Conservation (phyloP, 1,284 basidiomycete genomes). For the Trichosporon ovoides region DNA sequence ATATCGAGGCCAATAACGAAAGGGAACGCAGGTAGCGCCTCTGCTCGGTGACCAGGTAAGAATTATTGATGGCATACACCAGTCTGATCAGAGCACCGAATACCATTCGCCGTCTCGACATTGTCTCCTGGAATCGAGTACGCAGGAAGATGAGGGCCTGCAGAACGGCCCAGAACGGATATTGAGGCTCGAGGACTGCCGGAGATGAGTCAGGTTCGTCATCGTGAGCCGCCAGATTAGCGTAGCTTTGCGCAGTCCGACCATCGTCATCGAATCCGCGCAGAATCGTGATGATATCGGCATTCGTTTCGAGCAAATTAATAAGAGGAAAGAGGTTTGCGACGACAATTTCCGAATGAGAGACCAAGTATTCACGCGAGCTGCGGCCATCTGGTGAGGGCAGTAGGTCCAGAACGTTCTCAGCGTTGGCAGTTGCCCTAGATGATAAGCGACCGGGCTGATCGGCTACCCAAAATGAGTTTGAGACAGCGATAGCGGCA, state of each 20-base stretch:
- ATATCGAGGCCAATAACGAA: slow-evolving; percentile 64
- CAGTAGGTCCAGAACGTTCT: not conserved
- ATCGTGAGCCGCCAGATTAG: slow-evolving; percentile 10
- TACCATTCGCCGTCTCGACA: slow-evolving; percentile 48
- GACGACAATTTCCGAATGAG: slow-evolving; percentile 12
- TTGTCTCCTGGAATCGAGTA: not conserved
- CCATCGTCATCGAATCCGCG: not conserved
- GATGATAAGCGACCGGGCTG: not conserved
- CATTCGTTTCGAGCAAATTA: slow-evolving; percentile 13
- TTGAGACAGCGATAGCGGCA: slow-evolving; percentile 22
- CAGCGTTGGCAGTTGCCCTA: not conserved
- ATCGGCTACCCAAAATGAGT: not conserved
- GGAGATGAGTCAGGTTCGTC: not conserved
- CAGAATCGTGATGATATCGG: not conserved
- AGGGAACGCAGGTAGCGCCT: slow-evolving; percentile 68
- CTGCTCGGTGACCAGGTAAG: slow-evolving; percentile 82
- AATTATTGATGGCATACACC: slow-evolving; percentile 61
- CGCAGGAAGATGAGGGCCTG: slow-evolving; percentile 14
- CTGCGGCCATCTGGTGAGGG: not conserved
- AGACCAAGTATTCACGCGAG: not conserved
- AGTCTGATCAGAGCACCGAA: slow-evolving; percentile 73
- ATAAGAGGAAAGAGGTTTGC: slow-evolving; percentile 23
- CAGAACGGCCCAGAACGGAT: not conserved
- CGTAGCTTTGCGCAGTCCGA: slow-evolving; percentile 3
- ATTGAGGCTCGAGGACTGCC: slow-evolving; percentile 9